Evolutionary conservation across 2,329 filamentous ascomycete genomes (phyloP), one percentile per base, ranked within the genome.

Genomic region (Orbilia oligospora): DNA sequence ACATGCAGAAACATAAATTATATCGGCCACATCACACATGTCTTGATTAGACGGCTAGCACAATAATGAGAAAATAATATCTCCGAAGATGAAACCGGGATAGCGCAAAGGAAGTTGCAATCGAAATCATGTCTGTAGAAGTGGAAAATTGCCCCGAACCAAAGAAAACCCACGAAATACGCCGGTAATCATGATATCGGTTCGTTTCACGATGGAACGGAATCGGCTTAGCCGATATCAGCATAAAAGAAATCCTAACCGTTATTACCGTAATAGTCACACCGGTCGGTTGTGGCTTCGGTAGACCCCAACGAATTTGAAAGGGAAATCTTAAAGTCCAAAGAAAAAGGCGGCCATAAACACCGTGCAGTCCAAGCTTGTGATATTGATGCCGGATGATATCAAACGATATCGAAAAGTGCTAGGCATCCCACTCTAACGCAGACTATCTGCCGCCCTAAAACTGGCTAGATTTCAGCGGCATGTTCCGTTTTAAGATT

Each of bases 221-320:
- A 76, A 67, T 44, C 14, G 55, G 41, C 27, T 22, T 69, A 38
- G 56, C 55, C 48, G 41, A 12, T 5, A 41, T 41, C 2, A n/a
- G n/a, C 16, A 12, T 38, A 55, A 64, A 38, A 63, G 27, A 61
- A 51, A 51, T 48, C 41, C 51, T 36, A 49, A 44, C 44, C 46
- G 18, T 64, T 63, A 30, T 55, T 53, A 9, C 51, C 20, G 4
- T 38, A 38, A 33, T 27, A 18, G 51, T 38, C 30, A n/a, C 67
- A 27, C 41, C 46, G 56, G 56, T 64, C 67, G 73, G 73, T 53
- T 71, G 73, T 77, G 73, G 73, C 73, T 77, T 77, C 71, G 71
- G 61, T 63, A 67, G 55, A 49, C 20, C n/a, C 36, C 56, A 61
- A n/a, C 36, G 20, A 72, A 30, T n/a, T n/a, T n/a, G 27, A 6